phyloP scores from a whole-genome alignment of 305 asterid species.

The Fraxinus floribunda region DNA sequence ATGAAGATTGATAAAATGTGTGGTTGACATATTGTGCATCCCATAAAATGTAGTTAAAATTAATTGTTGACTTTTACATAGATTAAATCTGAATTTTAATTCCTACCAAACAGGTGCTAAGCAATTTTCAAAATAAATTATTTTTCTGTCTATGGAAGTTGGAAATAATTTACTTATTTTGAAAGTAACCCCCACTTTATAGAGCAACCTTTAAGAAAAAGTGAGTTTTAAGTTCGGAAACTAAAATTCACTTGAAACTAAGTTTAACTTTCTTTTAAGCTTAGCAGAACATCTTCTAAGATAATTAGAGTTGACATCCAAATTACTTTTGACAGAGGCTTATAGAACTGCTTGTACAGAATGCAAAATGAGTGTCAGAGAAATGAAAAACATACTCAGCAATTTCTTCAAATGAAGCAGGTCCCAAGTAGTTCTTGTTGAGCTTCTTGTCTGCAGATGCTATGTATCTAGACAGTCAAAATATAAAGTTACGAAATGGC shows the following conservation, averaged over 20 bases:
- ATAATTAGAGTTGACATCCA: background rate
- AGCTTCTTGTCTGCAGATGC: slow-evolving; percentile 77
- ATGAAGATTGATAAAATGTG: no score
- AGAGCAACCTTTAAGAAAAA: background rate
- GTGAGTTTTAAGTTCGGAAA: background rate
- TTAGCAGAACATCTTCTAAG: background rate
- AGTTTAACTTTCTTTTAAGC: background rate
- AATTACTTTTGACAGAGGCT: background rate
- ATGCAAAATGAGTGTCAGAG: background rate
- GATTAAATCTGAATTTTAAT: no score
- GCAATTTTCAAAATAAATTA: background rate
- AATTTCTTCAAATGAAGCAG: slow-evolving; percentile 76
- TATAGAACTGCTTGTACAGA: background rate
- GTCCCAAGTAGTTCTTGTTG: slow-evolving; percentile 82
- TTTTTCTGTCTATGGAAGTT: background rate
- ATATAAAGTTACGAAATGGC: slow-evolving; percentile 19
- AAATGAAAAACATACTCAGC: slow-evolving; percentile 51
- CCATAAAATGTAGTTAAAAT: no score
- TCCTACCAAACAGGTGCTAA: no score
- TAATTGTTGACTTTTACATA: no score
- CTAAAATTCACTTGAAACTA: background rate
- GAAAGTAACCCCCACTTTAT: background rate
- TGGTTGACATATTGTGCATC: no score
- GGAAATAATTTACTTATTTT: background rate
- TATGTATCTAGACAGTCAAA: slow-evolving; percentile 55